A percentile compares a stretch with the other conserved stretches of the same genome.
These are phyloP conservation scores for Hypoxylon sp. DNA, from an alignment of 2,329 filamentous ascomycete genomes.

Conservation along the genomic window DNA sequence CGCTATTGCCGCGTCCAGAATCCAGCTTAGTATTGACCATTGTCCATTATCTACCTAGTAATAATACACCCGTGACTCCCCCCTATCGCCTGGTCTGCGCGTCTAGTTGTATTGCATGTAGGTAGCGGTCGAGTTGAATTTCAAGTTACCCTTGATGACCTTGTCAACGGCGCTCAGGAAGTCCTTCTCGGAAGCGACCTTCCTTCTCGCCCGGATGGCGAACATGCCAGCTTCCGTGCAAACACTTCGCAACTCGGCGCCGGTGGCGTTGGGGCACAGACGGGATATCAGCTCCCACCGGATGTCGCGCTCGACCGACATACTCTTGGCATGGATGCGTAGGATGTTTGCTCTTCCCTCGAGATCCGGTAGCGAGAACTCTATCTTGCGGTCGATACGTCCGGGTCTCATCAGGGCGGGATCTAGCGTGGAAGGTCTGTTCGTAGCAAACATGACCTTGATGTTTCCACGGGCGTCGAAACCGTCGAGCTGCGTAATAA, in stretches of 20 bases:
- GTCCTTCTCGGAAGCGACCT: slow-evolving; percentile 99
- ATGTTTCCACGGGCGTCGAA: slow-evolving; percentile 98
- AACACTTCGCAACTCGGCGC: slow-evolving; percentile 94
- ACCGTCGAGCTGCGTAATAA: slow-evolving; percentile 96
- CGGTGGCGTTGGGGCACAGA: slow-evolving; percentile 95
- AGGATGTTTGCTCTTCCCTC: slow-evolving; percentile 98
- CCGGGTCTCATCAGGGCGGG: slow-evolving; percentile 97
- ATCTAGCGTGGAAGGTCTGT: slow-evolving; percentile 93
- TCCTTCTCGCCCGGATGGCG: slow-evolving; percentile 91
- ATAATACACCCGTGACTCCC: slow-evolving; percentile 10
- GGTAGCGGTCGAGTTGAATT: slow-evolving; percentile 98
- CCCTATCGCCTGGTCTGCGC: slow-evolving; percentile 1
- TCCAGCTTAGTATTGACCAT: slow-evolving; percentile 8
- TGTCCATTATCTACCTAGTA: slow-evolving; percentile 37
- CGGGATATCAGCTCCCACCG: slow-evolving; percentile 98
- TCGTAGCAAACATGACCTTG: slow-evolving; percentile 99
- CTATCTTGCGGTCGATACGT: slow-evolving; percentile 98
- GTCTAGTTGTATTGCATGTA: slow-evolving; percentile 99
- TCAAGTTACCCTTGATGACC: slow-evolving; percentile 98
- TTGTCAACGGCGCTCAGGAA: slow-evolving; percentile 98
- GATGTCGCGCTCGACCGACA: slow-evolving; percentile 99
- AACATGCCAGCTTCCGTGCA: slow-evolving; percentile 99
- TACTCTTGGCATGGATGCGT: slow-evolving; percentile 98
- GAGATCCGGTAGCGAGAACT: slow-evolving; percentile 96
- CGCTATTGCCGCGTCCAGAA: slow-evolving; percentile 8